Conservation (phyloP, 345 rosid genomes). For the Dovyalis caffra region DNA sequence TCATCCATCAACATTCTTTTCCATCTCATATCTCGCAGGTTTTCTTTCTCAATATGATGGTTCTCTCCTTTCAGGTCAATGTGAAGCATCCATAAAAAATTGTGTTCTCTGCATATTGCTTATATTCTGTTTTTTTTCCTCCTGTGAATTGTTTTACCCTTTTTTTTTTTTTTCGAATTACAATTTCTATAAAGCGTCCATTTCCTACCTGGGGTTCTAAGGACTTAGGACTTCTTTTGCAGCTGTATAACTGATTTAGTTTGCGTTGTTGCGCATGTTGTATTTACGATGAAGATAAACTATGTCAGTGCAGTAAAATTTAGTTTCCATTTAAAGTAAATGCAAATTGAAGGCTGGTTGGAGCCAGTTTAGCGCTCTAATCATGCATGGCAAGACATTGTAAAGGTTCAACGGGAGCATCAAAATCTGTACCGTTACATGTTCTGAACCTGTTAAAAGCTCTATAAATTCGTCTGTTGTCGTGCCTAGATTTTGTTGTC, state of each 20-base stretch:
- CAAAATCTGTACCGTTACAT: neutral
- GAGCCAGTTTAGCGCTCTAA: neutral
- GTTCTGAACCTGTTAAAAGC: neutral
- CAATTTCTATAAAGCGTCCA: too few species aligned
- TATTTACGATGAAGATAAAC: neutral
- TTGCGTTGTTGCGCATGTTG: neutral
- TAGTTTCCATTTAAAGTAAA: neutral
- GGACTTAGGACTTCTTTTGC: neutral
- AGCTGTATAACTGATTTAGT: neutral
- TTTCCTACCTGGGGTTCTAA: neutral
- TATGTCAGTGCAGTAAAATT: neutral
- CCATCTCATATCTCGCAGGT: neutral
- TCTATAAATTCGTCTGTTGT: neutral
- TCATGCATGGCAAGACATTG: neutral
- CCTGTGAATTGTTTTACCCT: neutral
- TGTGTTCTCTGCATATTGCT: neutral
- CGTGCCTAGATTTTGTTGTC: neutral
- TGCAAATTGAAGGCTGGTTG: neutral
- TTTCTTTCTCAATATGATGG: neutral
- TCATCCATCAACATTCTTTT: neutral
- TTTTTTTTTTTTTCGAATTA: too few species aligned
- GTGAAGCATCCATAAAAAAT: neutral
- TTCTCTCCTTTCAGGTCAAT: neutral
- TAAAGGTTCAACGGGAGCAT: neutral
- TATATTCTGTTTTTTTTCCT: neutral